Percentiles rank a stretch among this genome's conserved stretches.
These are phyloP conservation scores for Xylaria sp. DNA, from an alignment of 2,329 filamentous ascomycete species.

Conservation along the genomic window DNA sequence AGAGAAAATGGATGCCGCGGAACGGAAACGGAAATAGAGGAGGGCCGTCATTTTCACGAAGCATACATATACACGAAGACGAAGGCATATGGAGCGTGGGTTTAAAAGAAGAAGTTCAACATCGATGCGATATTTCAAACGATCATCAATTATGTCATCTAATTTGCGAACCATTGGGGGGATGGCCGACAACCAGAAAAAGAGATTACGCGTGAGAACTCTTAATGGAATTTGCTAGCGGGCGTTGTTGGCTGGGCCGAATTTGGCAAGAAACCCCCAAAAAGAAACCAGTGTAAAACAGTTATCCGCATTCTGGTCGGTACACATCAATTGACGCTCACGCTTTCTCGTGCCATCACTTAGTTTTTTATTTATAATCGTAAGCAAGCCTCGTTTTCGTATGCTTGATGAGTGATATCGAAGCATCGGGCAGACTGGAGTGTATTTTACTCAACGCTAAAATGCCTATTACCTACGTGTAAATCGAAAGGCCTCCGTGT, in stretches of 20 bases:
- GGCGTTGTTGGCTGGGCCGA: conserved; percentile 29
- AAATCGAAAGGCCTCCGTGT: background rate
- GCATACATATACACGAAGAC: conserved; percentile 8
- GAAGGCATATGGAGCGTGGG: conserved; percentile 7
- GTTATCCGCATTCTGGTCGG: conserved; percentile 20
- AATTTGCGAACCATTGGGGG: conserved; percentile 20
- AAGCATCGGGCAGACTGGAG: background rate
- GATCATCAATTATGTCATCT: conserved; percentile 10
- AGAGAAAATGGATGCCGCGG: conserved; percentile 75
- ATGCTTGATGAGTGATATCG: background rate
- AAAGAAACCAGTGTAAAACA: conserved; percentile 26
- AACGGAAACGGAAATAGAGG: conserved; percentile 72
- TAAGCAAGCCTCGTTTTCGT: background rate
- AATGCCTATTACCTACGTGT: background rate
- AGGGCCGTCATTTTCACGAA: conserved; percentile 7
- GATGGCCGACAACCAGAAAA: background rate
- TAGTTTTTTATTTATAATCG: background rate
- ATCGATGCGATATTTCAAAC: conserved; percentile 6
- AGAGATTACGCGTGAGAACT: conserved; percentile 14
- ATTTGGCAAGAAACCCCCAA: conserved; percentile 5
- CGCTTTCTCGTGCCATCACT: conserved; percentile 15
- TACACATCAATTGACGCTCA: conserved; percentile 30
- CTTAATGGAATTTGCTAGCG: conserved; percentile 23
- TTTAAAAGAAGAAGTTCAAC: conserved; percentile 8
- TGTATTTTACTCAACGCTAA: background rate